These are phyloP conservation scores for Alternaria brassicicola DNA, from an alignment of 2,329 filamentous ascomycete genomes.

Conservation along the genomic window DNA sequence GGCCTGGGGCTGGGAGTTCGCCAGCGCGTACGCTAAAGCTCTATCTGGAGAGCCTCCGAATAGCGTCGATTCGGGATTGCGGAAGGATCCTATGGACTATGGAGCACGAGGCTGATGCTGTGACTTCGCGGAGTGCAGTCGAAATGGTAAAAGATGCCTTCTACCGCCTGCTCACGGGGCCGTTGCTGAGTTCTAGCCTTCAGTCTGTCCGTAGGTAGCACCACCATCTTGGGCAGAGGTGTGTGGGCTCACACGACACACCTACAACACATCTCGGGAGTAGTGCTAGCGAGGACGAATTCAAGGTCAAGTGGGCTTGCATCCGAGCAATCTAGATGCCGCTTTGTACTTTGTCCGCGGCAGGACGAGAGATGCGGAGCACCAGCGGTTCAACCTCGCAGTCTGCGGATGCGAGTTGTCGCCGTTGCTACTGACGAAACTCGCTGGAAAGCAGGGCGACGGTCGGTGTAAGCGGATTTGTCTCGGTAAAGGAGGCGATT, in stretches of 20 bases:
- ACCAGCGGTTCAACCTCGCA: constrained; percentile 36
- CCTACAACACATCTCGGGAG: background rate
- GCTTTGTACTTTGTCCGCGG: constrained; percentile 15
- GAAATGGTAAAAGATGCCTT: background rate
- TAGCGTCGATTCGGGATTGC: constrained; percentile 12
- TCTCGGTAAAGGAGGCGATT: constrained; percentile 15
- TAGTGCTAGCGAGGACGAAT: background rate
- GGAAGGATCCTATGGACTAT: constrained; percentile 8
- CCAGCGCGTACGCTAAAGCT: constrained; percentile 18
- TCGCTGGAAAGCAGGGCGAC: constrained; percentile 22
- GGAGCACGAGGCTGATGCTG: background rate
- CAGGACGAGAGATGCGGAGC: constrained; percentile 21
- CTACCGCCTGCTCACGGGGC: background rate
- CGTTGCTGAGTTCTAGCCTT: background rate
- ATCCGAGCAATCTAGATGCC: constrained; percentile 20
- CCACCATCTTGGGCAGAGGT: background rate
- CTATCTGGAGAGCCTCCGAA: constrained; percentile 26
- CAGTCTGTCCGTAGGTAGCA: background rate
- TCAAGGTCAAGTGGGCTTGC: constrained; percentile 11
- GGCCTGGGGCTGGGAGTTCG: constrained; percentile 15
- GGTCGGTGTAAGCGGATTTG: constrained; percentile 13
- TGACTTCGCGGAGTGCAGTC: background rate
- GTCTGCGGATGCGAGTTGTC: constrained; percentile 40
- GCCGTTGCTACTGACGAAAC: constrained; percentile 27
- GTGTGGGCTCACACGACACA: constrained; percentile 1